Base-by-base conservation (phyloP, 1,284 basidiomycete species). In the Phellopilus nigrolimitatus region DNA sequence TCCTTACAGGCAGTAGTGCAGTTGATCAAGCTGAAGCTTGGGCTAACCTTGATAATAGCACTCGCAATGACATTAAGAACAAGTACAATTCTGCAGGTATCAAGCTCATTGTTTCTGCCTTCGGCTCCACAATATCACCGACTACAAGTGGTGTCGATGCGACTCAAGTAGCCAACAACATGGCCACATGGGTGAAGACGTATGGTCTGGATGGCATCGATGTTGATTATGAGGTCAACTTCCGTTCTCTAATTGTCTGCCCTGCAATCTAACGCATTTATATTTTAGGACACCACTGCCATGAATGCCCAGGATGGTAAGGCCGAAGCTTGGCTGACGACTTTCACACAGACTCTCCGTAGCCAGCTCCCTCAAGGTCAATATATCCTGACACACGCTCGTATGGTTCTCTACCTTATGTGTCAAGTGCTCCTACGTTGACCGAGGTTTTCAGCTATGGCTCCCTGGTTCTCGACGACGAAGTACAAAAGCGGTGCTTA, bases 371-470 rank as follows among this genome's bases (percentile, higher is more conserved):
- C 63, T 41, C 54, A 33, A 37, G 49, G 46, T 12, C 27, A 58
- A 41, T 62, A 57, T 34, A 57, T 62, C 31, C 31, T 64, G 34
- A 62, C 59, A 9, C 61, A 62, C 39, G 62, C 62, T 27, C 62
- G 57, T 57, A 51, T 30, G 58, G 51, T 19, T 9, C 40, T 5
- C 12, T 37, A 22, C 31, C 4, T 17, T 30, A 6, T 31, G 10
- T 13, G 19, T n/a, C 10, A 24, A 17, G 12, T n/a, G 8, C 10
- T 8, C 19, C 34, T 37, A 25, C 9, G 13, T 44, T 28, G 24
- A 24, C 21, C 19, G 22, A 31, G 8, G 21, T 33, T 21, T 15
- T 15, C 25, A 54, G 52, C 52, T 22, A 21, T 49, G 10, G 41
- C 52, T 21, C 42, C 41, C 9, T 54, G 52, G 52, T 57, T 55